Conservation (phyloP, 192 early-diverging fungal genomes). For the Backusella macrospora region DNA sequence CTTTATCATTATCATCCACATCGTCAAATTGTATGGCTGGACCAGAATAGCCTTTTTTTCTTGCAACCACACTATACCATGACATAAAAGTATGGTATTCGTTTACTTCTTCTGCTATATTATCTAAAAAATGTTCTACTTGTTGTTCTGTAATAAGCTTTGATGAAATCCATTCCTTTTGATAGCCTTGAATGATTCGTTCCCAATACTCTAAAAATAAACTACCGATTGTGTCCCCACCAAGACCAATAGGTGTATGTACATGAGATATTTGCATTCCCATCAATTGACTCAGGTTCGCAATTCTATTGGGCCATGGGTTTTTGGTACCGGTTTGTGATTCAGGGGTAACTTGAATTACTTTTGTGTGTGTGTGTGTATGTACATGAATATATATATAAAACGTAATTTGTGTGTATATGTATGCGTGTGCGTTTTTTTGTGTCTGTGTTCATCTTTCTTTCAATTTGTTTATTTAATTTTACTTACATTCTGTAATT, state of each 20-base stretch:
- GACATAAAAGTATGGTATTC: slow-evolving; percentile 28
- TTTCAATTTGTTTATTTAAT: background rate
- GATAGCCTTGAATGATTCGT: background rate
- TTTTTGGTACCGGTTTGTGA: background rate
- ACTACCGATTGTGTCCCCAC: slow-evolving; percentile 25
- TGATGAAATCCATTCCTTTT: slow-evolving; percentile 16
- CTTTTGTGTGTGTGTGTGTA: background rate
- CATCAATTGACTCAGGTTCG: slow-evolving; percentile 8
- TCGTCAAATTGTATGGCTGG: slow-evolving; percentile 31
- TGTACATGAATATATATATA: background rate
- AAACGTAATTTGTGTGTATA: background rate
- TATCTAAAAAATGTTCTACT: background rate
- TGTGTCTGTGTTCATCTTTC: background rate
- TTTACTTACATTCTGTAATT: slow-evolving; percentile 21
- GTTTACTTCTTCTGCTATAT: slow-evolving; percentile 20
- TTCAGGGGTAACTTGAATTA: background rate
- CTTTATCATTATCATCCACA: slow-evolving; percentile 16
- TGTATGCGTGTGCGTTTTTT: too few relatives aligned
- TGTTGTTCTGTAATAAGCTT: slow-evolving; percentile 26
- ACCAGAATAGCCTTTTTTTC: slow-evolving; percentile 30
- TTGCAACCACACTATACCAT: slow-evolving; percentile 29
- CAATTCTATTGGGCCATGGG: slow-evolving; percentile 31
- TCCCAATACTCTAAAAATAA: slow-evolving; percentile 33
- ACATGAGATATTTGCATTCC: slow-evolving; percentile 27
- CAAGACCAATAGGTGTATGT: slow-evolving; percentile 27